Conservation (phyloP, 2,329 filamentous ascomycete species). For the Zasmidium citrigriseum region DNA sequence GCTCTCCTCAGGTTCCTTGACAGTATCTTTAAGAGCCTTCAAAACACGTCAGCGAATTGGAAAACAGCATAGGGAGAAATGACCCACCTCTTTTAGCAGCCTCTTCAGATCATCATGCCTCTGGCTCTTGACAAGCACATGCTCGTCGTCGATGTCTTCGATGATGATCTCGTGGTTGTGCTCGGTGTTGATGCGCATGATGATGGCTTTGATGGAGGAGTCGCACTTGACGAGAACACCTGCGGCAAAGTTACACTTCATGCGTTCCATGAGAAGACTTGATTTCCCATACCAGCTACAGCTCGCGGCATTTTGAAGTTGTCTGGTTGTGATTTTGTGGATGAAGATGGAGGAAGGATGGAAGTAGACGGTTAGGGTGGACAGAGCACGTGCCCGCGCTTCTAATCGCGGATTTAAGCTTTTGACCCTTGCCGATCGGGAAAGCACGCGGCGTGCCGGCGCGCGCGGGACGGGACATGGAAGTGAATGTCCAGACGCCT, state of each 20-base stretch:
- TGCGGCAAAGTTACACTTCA: slow-evolving; percentile 7
- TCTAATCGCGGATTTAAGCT: not conserved
- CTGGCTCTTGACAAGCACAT: slow-evolving; percentile 72
- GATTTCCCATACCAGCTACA: slow-evolving; percentile 22
- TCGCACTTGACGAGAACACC: slow-evolving; percentile 80
- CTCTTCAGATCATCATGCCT: slow-evolving; percentile 69
- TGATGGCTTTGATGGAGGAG: slow-evolving; percentile 84
- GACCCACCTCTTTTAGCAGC: slow-evolving; percentile 65
- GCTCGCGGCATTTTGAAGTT: slow-evolving; percentile 27
- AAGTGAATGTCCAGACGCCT: not conserved
- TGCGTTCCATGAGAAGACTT: not conserved
- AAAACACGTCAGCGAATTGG: not conserved
- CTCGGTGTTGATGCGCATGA: slow-evolving; percentile 71
- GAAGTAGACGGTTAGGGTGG: not conserved
- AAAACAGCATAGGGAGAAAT: not conserved
- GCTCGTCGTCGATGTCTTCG: slow-evolving; percentile 76
- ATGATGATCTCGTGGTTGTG: slow-evolving; percentile 72
- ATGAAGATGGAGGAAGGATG: not conserved
- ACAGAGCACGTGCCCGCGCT: not conserved
- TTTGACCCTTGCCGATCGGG: not conserved
- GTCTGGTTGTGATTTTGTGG: not conserved
- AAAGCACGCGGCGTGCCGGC: not conserved
- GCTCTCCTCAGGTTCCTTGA: slow-evolving; percentile 38
- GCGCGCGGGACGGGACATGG: too few relatives aligned
- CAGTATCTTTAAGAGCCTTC: slow-evolving; percentile 39